Evolutionary conservation across 768 basidiomycete genomes (phyloP), one percentile per base, ranked within the genome.

Genomic region (Artomyces pyxidatus): DNA sequence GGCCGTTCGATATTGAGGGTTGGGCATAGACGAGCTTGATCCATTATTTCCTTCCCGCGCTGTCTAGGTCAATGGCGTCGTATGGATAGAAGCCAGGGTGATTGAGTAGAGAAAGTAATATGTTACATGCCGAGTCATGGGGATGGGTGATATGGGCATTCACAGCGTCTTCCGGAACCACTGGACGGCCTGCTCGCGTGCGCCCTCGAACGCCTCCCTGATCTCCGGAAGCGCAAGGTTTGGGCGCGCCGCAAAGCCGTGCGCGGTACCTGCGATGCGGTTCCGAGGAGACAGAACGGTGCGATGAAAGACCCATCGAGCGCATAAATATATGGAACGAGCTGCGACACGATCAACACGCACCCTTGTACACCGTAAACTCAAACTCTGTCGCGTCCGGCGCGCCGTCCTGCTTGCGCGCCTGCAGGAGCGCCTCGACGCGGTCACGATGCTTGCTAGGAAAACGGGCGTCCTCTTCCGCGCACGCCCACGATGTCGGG

Each of bases 191-290:
- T 74, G 70, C n/a, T 67, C 61, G 37, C 74, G 61, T 9, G 71
- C 66, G 14, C 67, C 63, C 45, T 78, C 69, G 50, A 68, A 78
- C 3, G 64, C 73, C 39, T 65, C 67, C 52, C 69, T 69, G 42
- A 75, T 66, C 25, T 71, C 70, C 1, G 69, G 66, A 11, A 70
- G 62, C 6, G 51, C 56, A 29, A 76, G 60, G 49, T 74, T 71
- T 3, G 75, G 76, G 12, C 75, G 67, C 25, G 65, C 62, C 3
- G 74, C 74, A 22, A 78, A 78, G 22, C 77, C 73, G 47, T 75
- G 77, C 6, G 54, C 58, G 14, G 71, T 77, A 52, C 70, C 75
- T 75, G 39, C 6, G 42, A n/a, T 32, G n/a, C n/a, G n/a, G n/a
- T n/a, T n/a, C n/a, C n/a, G n/a, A n/a, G n/a, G n/a, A n/a, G n/a